These are phyloP conservation scores for Phaeodactylum tricornutum DNA, from an alignment of 108 stramenopile genomes.

Conservation along the genomic window DNA sequence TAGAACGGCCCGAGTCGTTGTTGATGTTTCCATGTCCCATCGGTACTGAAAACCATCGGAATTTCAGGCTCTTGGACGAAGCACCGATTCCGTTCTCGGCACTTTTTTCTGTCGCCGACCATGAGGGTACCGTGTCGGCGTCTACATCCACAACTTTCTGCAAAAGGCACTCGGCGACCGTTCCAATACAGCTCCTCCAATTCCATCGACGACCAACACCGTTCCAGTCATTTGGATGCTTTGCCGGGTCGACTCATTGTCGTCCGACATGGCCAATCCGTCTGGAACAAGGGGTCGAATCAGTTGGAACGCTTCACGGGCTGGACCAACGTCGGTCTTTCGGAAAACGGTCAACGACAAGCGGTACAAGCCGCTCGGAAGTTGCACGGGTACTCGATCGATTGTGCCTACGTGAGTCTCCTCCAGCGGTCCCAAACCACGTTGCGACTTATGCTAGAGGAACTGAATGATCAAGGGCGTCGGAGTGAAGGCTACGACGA, in stretches of 20 bases:
- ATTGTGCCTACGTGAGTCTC: not conserved
- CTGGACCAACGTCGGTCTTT: not conserved
- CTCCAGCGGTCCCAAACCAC: not conserved
- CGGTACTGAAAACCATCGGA: too few relatives aligned
- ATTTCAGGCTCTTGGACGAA: too few relatives aligned
- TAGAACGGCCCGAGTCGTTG: too few relatives aligned
- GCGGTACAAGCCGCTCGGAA: not conserved
- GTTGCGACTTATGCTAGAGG: not conserved
- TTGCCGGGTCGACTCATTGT: conserved; percentile 3
- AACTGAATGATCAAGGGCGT: not conserved
- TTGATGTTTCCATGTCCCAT: too few relatives aligned
- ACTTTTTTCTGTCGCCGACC: too few relatives aligned
- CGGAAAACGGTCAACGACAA: not conserved
- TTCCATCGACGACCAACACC: too few relatives aligned
- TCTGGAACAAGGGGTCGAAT: not conserved
- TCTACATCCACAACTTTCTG: too few relatives aligned
- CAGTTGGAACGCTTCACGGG: not conserved
- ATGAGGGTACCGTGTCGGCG: too few relatives aligned
- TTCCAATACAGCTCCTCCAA: too few relatives aligned
- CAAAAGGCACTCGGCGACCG: too few relatives aligned
- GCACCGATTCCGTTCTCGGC: too few relatives aligned
- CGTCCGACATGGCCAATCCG: conserved; percentile 2
- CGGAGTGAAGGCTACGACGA: not conserved
- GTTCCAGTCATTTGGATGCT: too few relatives aligned
- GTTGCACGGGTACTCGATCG: not conserved